These are phyloP conservation scores for Hortiboletus rubellus DNA, from an alignment of 1,284 basidiomycete species.

Conservation along the genomic window DNA sequence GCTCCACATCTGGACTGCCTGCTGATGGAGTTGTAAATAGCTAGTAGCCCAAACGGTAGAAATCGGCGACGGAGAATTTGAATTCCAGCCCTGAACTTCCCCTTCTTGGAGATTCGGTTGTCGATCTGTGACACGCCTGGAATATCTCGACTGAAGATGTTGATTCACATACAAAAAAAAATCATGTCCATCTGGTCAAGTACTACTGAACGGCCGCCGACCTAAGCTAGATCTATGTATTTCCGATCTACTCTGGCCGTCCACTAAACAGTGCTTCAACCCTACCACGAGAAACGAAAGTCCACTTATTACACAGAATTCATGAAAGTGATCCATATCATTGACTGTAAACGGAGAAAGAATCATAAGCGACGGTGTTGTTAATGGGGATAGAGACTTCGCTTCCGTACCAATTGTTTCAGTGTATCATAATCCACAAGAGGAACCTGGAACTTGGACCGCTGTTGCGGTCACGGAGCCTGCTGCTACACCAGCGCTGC, in stretches of 20 bases:
- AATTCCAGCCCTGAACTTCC: not conserved
- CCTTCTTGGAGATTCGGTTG: not conserved
- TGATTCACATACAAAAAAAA: not conserved
- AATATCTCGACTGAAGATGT: not conserved
- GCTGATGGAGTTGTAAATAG: no score
- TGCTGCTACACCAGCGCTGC: conserved; percentile 37
- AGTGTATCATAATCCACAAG: conserved; percentile 39
- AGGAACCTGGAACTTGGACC: conserved; percentile 35
- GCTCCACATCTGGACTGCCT: no score
- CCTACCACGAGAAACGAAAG: not conserved
- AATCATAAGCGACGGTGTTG: not conserved
- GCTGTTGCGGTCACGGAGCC: conserved; percentile 42
- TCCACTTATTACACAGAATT: not conserved
- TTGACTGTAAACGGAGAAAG: not conserved
- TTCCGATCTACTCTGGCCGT: not conserved
- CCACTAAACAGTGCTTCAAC: not conserved
- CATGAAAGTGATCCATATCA: not conserved
- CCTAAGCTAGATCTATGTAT: not conserved
- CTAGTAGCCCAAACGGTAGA: not conserved
- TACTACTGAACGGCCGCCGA: not conserved
- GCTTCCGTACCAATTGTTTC: not conserved
- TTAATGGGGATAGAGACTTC: not conserved
- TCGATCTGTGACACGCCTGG: not conserved
- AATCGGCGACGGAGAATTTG: not conserved
- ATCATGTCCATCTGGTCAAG: not conserved